Base-by-base conservation (phyloP, 208 protist species). In the Crithidia bombi region DNA sequence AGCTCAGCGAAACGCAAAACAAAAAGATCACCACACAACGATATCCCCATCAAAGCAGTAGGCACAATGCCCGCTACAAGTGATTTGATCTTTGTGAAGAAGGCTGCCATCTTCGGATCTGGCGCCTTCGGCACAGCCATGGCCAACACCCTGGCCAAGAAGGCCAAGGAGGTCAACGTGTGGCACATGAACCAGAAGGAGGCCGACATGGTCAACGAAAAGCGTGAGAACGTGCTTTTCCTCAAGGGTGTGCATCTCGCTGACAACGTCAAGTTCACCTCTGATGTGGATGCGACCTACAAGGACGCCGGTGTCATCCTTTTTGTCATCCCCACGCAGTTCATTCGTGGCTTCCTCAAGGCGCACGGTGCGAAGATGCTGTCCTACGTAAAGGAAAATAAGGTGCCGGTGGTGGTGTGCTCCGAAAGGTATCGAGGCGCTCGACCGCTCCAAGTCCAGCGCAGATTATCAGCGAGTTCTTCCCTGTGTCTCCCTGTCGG, bases 401-500 rank as follows among this genome's bases (percentile, higher is more conserved):
- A 65, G 28, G 75, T 90, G 25, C 92, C 90, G 9, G 65, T 96
- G 38, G 59, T 91, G 33, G 71, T 92, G 59, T 92, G 83, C 80
- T 79, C 76, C n/a, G 59, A 96, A 97, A 75, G 92, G 92, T 17
- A 95, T 97, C 57, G 90, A 95, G n/a, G 77, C 74, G 78, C 52
- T 83, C 76, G 47, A 90, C 89, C 3, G n/a, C n/a, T 70, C 95
- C 43, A 85, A 85, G 65, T 94, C 89, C 90, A 38, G 78, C 72
- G 38, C 82, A 96, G 57, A 95, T 97, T 64, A 47, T 97, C 15
- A 58, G 58, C 50, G 86, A 95, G 54, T 93, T 90, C 65, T 67
- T 97, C 28, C 79, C 84, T 47, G 68, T 51, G 77, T 70, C 50
- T 79, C 59, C 1, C 50, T 97, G 14, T 67, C 78, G 49, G 90